Conservation (phyloP, 805 yeast genomes). For the Hanseniaspora singularis region DNA sequence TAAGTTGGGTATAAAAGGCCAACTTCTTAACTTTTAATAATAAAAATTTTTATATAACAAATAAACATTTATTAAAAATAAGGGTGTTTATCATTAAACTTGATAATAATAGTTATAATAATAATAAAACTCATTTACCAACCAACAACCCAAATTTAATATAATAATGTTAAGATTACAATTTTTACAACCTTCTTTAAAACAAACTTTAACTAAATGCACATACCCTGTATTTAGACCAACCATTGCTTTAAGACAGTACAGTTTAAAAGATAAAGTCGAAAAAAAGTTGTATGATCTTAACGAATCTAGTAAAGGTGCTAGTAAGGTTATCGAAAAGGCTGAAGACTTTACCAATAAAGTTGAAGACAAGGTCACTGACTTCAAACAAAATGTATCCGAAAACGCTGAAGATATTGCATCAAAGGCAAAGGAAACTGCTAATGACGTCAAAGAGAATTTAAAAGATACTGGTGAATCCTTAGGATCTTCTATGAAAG, state of each 20-base stretch:
- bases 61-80: no score
- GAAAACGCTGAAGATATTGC: constrained; percentile 4
- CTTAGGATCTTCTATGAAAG: background rate
- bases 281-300: constrained; percentile 21
- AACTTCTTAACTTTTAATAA: no score
- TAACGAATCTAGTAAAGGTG: constrained; percentile 21
- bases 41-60: no score
- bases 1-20: no score
- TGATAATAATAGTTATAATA: no score
- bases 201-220: no score
- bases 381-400: constrained; percentile 14
- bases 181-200: background rate
- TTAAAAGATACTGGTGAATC: background rate
- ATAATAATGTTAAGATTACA: background rate
- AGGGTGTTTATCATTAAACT: no score
- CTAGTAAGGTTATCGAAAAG: constrained; percentile 22
- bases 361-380: constrained; percentile 17
- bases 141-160: background rate
- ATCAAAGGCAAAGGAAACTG: constrained; percentile 9
- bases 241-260: background rate
- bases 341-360: constrained; percentile 21
- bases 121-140: no score
- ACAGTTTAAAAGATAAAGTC: constrained; percentile 14
- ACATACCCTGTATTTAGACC: no score
- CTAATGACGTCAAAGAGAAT: constrained; percentile 3